phyloP scores from a whole-genome alignment of 2,329 filamentous ascomycete species.

The Cladosporium velox region DNA sequence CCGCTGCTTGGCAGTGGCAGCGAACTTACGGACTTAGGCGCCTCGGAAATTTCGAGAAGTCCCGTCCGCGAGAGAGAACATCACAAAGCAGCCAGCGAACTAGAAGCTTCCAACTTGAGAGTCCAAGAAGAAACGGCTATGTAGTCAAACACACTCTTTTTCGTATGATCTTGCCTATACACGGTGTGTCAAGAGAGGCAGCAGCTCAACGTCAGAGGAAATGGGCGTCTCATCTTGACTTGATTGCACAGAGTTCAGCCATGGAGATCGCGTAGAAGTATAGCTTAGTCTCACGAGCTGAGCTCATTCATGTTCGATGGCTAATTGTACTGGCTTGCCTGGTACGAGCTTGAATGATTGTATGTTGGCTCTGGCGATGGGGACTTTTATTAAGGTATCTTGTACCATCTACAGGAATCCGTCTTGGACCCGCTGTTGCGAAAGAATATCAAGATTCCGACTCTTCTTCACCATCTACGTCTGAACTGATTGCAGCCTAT shows the following conservation, averaged over 20 bases:
- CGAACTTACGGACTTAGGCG: constrained; percentile 14
- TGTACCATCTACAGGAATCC: background rate
- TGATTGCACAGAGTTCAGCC: background rate
- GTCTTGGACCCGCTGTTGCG: background rate
- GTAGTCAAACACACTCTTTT: background rate
- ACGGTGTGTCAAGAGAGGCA: background rate
- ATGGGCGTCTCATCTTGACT: background rate
- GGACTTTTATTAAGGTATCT: background rate
- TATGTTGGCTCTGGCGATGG: background rate
- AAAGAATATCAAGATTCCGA: background rate
- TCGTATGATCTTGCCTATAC: background rate
- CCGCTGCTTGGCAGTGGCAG: constrained; percentile 16
- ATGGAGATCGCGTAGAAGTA: background rate
- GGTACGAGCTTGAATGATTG: background rate
- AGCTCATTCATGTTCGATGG: background rate
- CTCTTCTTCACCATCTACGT: background rate
- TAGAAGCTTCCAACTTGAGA: constrained; percentile 13
- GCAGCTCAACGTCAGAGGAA: background rate
- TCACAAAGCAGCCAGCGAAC: constrained; percentile 11
- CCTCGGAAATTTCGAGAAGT: constrained; percentile 19
- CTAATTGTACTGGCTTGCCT: background rate
- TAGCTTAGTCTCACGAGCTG: background rate
- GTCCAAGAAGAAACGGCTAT: background rate
- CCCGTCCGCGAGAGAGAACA: constrained; percentile 4
- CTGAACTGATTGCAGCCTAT: background rate